A percentile compares a stretch with the other conserved stretches of the same genome.
Conservation (phyloP, 2,329 filamentous ascomycete species). For the Colletotrichum sp. region DNA sequence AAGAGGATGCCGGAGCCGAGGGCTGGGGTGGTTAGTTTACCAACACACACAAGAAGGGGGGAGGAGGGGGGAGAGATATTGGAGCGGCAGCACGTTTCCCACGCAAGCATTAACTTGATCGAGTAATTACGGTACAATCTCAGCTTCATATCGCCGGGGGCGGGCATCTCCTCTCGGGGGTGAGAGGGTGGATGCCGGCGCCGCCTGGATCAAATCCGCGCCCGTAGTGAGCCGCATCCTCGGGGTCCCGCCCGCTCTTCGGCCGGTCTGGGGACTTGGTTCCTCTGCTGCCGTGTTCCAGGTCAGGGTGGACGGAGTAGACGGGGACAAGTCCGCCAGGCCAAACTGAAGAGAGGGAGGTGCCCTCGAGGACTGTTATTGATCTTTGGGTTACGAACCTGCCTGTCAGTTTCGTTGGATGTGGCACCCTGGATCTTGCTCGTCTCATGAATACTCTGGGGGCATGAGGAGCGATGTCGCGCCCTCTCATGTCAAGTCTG, state of each 20-base stretch:
- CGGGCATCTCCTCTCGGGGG: conserved; percentile 41
- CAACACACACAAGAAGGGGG: conserved; percentile 23
- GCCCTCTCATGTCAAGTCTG: not conserved
- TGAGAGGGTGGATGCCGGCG: conserved; percentile 56
- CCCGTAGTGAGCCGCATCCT: conserved; percentile 82
- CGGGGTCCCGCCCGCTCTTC: conserved; percentile 20
- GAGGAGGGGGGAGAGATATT: conserved; percentile 39
- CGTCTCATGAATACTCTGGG: conserved; percentile 10
- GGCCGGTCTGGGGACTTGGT: not conserved
- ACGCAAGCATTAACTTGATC: conserved; percentile 99
- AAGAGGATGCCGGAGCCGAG: conserved; percentile 86
- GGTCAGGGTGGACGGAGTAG: not conserved
- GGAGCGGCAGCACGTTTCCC: conserved; percentile 95
- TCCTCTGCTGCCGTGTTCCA: not conserved
- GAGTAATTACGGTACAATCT: conserved; percentile 95
- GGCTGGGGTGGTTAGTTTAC: conserved; percentile 62
- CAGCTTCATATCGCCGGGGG: conserved; percentile 70
- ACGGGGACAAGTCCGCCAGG: not conserved
- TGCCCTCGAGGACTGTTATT: conserved; percentile 27
- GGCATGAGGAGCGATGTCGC: not conserved
- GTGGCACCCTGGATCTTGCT: conserved; percentile 15
- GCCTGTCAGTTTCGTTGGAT: conserved; percentile 24
- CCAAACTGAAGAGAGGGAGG: not conserved
- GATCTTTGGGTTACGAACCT: conserved; percentile 45
- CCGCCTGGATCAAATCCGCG: conserved; percentile 65